Evolutionary conservation across 2,329 filamentous ascomycete genomes (phyloP).

Genomic region (Thielaviopsis populi): DNA sequence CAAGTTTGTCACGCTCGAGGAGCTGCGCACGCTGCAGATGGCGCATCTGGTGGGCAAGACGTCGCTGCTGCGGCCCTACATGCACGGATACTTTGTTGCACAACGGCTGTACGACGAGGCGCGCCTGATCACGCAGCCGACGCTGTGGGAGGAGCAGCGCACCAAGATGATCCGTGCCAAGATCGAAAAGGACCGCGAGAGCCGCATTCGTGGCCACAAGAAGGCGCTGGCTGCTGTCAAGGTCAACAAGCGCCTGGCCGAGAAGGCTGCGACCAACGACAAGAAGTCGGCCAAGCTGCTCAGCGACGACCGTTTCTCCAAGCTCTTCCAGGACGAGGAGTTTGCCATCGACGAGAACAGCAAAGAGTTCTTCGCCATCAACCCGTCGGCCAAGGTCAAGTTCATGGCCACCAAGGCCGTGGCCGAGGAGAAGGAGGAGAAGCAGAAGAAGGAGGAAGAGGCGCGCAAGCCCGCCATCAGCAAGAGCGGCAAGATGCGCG

Average conservation of each 20-base stretch:
- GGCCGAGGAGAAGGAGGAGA: conserved; percentile 30
- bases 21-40: conserved; percentile 72
- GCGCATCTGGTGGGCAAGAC: conserved; percentile 83
- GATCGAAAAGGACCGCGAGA: conserved; percentile 93
- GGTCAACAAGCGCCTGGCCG: conserved; percentile 73
- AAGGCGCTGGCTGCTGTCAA: conserved; percentile 53
- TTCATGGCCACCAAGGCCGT: conserved; percentile 12
- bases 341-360: conserved; percentile 84
- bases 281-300: conserved; percentile 44
- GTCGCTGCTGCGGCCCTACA: conserved; percentile 80
- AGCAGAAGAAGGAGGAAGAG: conserved; percentile 25
- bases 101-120: conserved; percentile 94
- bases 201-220: conserved; percentile 82
- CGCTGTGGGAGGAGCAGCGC: conserved; percentile 82
- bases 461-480: conserved; percentile 9
- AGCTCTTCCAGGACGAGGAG: conserved; percentile 83
- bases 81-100: conserved; percentile 97
- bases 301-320: conserved; percentile 71
- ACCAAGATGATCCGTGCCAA: conserved; percentile 85
- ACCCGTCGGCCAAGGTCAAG: conserved; percentile 53
- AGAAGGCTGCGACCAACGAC: conserved; percentile 53
- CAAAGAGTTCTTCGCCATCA: conserved; percentile 73
- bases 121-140: conserved; percentile 80
- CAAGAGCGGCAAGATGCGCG: conserved; percentile 12
- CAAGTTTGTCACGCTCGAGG: conserved; percentile 86